Conservation (phyloP, 2,329 filamentous ascomycete species). For the Epichloe uncinata region DNA sequence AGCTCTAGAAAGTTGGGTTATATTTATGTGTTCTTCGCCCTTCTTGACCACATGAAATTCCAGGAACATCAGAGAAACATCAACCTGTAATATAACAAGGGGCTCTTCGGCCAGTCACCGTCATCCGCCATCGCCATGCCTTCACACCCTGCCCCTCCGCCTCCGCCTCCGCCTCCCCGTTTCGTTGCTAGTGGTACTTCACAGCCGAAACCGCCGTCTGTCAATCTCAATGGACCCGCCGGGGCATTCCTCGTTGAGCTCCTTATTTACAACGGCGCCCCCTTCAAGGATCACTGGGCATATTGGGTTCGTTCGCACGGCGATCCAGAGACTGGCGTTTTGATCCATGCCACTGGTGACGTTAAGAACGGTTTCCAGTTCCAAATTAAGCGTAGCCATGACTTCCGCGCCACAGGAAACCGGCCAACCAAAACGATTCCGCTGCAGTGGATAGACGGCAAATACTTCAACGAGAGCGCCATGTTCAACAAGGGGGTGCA, state of each 20-base stretch:
- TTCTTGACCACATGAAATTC: too few relatives aligned
- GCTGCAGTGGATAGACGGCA: conserved; percentile 18
- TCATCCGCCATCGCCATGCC: too few relatives aligned
- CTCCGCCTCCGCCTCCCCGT: too few relatives aligned
- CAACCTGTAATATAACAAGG: too few relatives aligned
- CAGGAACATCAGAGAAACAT: too few relatives aligned
- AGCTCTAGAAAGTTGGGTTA: too few relatives aligned
- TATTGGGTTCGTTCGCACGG: conserved; percentile 15
- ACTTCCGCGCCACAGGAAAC: conserved; percentile 10
- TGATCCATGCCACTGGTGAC: conserved; percentile 18
- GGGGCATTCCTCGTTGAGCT: conserved; percentile 16
- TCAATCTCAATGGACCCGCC: conserved; percentile 7
- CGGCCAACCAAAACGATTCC: conserved; percentile 12
- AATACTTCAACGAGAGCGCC: conserved; percentile 11
- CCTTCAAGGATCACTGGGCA: conserved; percentile 24
- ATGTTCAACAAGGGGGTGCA: conserved; percentile 14
- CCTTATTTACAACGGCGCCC: conserved; percentile 16
- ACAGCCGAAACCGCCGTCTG: too few relatives aligned
- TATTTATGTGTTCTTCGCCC: too few relatives aligned
- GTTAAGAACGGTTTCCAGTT: conserved; percentile 19
- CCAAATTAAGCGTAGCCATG: conserved; percentile 16
- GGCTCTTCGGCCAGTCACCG: too few relatives aligned
- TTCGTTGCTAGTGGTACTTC: too few relatives aligned
- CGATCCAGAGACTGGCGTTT: conserved; percentile 12
- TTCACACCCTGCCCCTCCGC: too few relatives aligned